A percentile compares a stretch with the other conserved stretches of the same genome.
Evolutionary conservation across 306 rosid species (phyloP).

Genomic region (Carpinus viminea): DNA sequence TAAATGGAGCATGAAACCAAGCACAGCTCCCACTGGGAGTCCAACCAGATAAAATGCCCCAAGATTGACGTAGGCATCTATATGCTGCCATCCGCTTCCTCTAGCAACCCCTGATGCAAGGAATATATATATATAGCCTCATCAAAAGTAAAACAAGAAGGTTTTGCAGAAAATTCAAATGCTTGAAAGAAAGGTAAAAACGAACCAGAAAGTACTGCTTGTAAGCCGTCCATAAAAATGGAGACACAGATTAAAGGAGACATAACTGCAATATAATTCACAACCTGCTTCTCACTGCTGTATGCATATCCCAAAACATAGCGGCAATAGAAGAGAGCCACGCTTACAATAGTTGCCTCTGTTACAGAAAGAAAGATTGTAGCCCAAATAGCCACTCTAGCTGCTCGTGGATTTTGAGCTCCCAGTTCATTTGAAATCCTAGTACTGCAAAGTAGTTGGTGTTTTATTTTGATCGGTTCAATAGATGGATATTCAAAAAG

Average conservation of each 20-base stretch:
- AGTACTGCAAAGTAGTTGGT: conserved; percentile 27
- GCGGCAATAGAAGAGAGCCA: conserved; percentile 23
- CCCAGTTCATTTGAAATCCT: conserved; percentile 51
- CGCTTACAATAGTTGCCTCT: conserved; percentile 31
- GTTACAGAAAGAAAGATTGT: conserved; percentile 26
- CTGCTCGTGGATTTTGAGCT: conserved; percentile 44
- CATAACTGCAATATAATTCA: conserved; percentile 28
- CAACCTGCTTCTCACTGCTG: conserved; percentile 34
- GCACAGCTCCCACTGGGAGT: conserved; percentile 39
- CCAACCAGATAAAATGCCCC: conserved; percentile 56
- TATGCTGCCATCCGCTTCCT: conserved; percentile 55
- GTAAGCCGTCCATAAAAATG: conserved; percentile 38
- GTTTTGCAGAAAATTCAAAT: not conserved
- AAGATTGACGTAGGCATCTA: conserved; percentile 53
- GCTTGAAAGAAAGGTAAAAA: conserved; percentile 6
- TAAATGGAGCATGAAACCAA: conserved; percentile 39
- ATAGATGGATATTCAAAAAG: no score
- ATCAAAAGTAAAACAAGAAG: not conserved
- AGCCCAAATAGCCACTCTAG: conserved; percentile 19
- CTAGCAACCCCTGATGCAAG: conserved; percentile 45
- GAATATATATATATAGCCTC: not conserved
- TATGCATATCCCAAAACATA: conserved; percentile 40
- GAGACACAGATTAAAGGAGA: conserved; percentile 42
- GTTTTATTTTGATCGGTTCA: conserved; percentile 4
- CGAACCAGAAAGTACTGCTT: conserved; percentile 49